Evolutionary conservation across 1,284 basidiomycete genomes (phyloP), one percentile per base, ranked within the genome.

Genomic region (Flammula alnicola): DNA sequence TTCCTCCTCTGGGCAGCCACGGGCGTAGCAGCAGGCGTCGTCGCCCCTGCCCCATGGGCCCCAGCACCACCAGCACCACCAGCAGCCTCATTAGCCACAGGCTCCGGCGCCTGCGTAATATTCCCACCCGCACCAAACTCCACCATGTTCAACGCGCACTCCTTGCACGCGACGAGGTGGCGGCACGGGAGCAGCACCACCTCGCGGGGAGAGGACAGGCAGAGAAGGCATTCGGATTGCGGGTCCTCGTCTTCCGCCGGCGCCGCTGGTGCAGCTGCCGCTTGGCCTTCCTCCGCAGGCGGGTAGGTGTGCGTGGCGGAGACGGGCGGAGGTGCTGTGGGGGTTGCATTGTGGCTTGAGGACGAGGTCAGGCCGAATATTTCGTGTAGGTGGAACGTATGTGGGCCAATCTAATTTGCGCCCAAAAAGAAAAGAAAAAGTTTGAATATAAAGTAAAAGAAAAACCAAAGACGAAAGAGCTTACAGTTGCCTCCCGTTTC

Each of bases 141-240:
- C 31, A 95, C 86, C 93, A 95, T 95, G 63, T 95, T 95, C 36
- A 95, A 71, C 0, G 93, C 93, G 60, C 93, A 95, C 38, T 95
- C 93, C 58, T 90, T 84, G 71, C 93, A 95, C 5, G 93, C 93
- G 47, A 95, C 93, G 22, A 95, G 78, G 68, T 95, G 93, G 46
- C 93, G 76, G 66, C 93, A 95, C 0, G 93, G 93, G 4, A 95
- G 79, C 4, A 95, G 80, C 2, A 95, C 90, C 27, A 95, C 93
- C 66, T 95, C 93, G 38, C 92, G 80, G 1, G 93, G 88, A 0
- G 86, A 83, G 3, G 88, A 91, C 25, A 95, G 79, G 62, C 93
- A 95, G 27, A 95, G 77, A 11, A 95, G 83, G 69, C 93, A 95
- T 64, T 95, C 93, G 37, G 90, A 88, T 11, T 86, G 87, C 3